Base-by-base conservation (phyloP, 2,329 filamentous ascomycete genomes). In the Boeremia lycopersici region DNA sequence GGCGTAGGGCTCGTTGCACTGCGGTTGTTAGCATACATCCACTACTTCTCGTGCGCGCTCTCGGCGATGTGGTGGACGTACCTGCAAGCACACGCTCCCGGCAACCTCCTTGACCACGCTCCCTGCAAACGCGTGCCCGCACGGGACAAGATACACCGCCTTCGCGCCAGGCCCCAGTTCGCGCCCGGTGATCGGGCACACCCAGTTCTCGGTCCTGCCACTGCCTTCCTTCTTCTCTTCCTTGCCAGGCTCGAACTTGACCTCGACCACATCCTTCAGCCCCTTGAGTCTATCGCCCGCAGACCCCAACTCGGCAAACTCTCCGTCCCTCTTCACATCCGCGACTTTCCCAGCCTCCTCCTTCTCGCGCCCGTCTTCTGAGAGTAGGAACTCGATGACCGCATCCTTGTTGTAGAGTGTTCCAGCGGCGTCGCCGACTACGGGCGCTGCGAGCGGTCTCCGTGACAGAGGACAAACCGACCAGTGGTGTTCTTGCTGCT, bases 351-450 rank as follows among this genome's bases (percentile, higher is more conserved):
- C 54, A 48, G 82, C 81, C 49, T 89, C 85, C 38, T 86, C 86
- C 63, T 90, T 84, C 40, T 79, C 78, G 52, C 82, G 83, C 60
- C 78, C 79, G 40, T 78, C 85, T 31, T 82, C 81, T 39, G 78
- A 77, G 1, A 90, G 78, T 2, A 91, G 78, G 58, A 82, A 86
- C 67, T 88, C 84, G 51, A 99, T 81, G 17, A 98, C 83, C 0
- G 91, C 87, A 72, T 98, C 93, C 77, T 98, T 98, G 72, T 96
- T 98, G 82, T 96, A 99, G 0, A 99, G 82, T 17, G 87, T 87
- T 1, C 96, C 96, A 4, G 84, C 82, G 59, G 84, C 89, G 75
- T 99, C 95, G 0, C 92, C 95, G 0, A 96, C 93, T 13, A 93
- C 85, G 4, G 90, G 89, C 39, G 85, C 80, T 19, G 86, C 83